Evolutionary conservation across 768 basidiomycete species (phyloP).

Genomic region (Lactarius indigo): DNA sequence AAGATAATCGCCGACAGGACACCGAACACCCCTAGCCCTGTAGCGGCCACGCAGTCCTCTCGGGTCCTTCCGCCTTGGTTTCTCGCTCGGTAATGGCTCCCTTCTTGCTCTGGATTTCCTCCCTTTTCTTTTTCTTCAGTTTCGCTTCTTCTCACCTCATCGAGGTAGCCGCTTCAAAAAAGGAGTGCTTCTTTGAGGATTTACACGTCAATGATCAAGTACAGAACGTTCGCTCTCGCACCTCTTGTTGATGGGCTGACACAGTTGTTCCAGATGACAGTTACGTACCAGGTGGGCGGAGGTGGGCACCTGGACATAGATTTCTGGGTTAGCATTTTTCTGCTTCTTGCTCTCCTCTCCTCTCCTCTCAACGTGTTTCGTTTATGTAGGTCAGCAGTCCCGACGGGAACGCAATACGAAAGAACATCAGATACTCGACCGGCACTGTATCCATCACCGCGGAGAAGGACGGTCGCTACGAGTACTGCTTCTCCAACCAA

Average conservation of each 20-base stretch:
- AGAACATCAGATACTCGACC: conserved; percentile 84
- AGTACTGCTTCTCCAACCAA: conserved; percentile 98
- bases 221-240: conserved; percentile 7
- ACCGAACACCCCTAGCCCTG: conserved; percentile 7
- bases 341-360: neutral
- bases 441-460: conserved; percentile 88
- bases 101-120: conserved; percentile 41
- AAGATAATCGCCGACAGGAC: conserved; percentile 19
- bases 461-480: conserved; percentile 79
- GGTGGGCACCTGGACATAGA: conserved; percentile 97
- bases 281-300: conserved; percentile 97
- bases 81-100: conserved; percentile 37
- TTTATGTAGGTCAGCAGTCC: conserved; percentile 80
- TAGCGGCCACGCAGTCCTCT: neutral
- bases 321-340: conserved; percentile 68
- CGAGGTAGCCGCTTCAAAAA: conserved; percentile 71
- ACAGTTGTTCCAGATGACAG: conserved; percentile 76
- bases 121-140: conserved; percentile 33
- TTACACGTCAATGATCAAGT: conserved; percentile 89
- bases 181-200: conserved; percentile 97
- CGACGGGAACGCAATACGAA: conserved; percentile 57
- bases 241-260: neutral
- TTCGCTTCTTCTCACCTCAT: conserved; percentile 63
- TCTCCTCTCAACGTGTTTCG: neutral
- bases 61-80: conserved; percentile 7